Percentiles rank a stretch among this genome's conserved stretches.
These are phyloP conservation scores for Exophiala aquamarina DNA, from an alignment of 2,329 filamentous ascomycete species.

Conservation along the genomic window DNA sequence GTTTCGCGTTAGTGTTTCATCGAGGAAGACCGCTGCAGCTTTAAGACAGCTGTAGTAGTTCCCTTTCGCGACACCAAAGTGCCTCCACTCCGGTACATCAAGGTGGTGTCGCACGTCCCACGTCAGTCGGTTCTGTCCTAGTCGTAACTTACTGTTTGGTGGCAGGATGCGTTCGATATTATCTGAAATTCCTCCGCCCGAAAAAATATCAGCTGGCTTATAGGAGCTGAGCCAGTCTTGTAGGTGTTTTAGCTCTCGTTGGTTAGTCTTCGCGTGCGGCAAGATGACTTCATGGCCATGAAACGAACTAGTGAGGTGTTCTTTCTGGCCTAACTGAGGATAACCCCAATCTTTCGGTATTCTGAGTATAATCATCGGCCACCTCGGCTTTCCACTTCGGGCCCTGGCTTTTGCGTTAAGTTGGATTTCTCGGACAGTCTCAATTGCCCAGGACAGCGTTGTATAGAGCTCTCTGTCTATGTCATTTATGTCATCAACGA, in stretches of 20 bases:
- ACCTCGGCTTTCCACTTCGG: constrained; percentile 62
- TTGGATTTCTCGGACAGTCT: constrained; percentile 64
- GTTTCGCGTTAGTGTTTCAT: too few relatives aligned
- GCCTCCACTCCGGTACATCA: too few relatives aligned
- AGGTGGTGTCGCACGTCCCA: too few relatives aligned
- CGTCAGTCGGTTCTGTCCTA: too few relatives aligned
- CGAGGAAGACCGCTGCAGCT: too few relatives aligned
- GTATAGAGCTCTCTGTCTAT: constrained; percentile 61
- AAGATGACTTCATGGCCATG: constrained; percentile 66
- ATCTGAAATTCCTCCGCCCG: constrained; percentile 50
- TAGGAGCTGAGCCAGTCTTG: constrained; percentile 62
- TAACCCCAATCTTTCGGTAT: constrained; percentile 69
- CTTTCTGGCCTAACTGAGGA: constrained; percentile 60
- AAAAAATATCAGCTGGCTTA: constrained; percentile 53
- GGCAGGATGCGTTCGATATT: too few relatives aligned
- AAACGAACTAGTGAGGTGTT: constrained; percentile 65
- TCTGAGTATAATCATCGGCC: constrained; percentile 64
- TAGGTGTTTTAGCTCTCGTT: constrained; percentile 55
- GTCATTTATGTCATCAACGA: constrained; percentile 60
- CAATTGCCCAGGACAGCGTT: constrained; percentile 61
- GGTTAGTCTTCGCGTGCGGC: constrained; percentile 56
- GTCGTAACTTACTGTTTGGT: too few relatives aligned
- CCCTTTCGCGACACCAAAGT: too few relatives aligned
- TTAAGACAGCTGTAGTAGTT: too few relatives aligned
- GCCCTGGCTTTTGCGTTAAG: constrained; percentile 58